Evolutionary conservation across 208 protist species (phyloP), one percentile per base, ranked within the genome.

Genomic region (Sergeia podlipaevii): DNA sequence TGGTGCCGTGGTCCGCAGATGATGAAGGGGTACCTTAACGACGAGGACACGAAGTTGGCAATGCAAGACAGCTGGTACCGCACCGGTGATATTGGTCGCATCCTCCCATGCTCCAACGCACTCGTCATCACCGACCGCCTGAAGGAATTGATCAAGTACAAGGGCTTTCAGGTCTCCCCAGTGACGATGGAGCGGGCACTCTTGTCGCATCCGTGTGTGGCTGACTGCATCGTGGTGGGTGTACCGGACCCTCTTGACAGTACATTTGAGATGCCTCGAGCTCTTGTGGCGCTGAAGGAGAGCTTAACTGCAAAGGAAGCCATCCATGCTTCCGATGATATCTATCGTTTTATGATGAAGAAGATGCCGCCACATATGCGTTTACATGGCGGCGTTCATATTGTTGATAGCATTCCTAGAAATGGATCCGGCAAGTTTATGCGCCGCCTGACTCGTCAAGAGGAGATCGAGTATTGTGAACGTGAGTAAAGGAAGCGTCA

Each of bases 61-160:
- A 72, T 87, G 1, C 28, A 42, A 2, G 68, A 85, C 17, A 69
- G 63, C 11, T 87, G 44, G 37, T 24, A 85, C 13, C 59, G 54
- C n/a, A 85, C 77, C 17, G 78, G 77, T 33, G 77, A 85, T 30
- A 78, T 85, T 27, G 74, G 58, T 2, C 36, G 61, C 15, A 34
- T 71, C n/a, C 70, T 89, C 34, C 60, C 48, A 5, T 28, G 32
- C n/a, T 74, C 49, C 0, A 34, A 70, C 32, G 11, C 65, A 4
- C 51, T 57, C 17, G 69, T 48, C 65, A 72, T 85, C 32, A 29
- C 41, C 17, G 79, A 87, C 41, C 63, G 84, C 48, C 21, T 76
- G 15, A 91, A 91, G 46, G 83, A 91, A 26, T 50, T 91, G 1
- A 92, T 91, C 37, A 91, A 91, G 53, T 67, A 50, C 53, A 90